Conservation (phyloP, 768 basidiomycete genomes). For the Candolleomyces efflorescens region DNA sequence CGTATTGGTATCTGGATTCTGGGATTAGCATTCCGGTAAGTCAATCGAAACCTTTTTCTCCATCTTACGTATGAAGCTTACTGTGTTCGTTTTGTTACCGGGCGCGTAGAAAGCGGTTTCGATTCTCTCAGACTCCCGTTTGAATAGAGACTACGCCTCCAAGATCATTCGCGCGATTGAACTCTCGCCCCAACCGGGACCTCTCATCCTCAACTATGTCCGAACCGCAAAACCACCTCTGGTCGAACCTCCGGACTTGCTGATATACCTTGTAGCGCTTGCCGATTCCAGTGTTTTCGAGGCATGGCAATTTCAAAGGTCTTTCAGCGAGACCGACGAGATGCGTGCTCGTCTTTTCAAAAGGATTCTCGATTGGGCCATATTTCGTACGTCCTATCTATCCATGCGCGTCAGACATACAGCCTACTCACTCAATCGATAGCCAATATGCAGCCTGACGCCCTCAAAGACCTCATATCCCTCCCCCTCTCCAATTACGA, state of each 20-base stretch:
- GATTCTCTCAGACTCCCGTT: slow-evolving; percentile 66
- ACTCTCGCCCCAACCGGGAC: slow-evolving; percentile 39
- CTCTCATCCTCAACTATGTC: slow-evolving; percentile 68
- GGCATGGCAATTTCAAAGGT: slow-evolving; percentile 74
- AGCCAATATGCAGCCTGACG: slow-evolving; percentile 57
- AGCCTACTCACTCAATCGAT: too few species aligned
- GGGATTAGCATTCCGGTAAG: slow-evolving; percentile 62
- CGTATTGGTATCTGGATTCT: slow-evolving; percentile 80
- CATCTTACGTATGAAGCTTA: neutral
- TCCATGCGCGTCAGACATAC: neutral
- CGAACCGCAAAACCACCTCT: slow-evolving; percentile 71
- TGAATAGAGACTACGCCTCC: slow-evolving; percentile 73
- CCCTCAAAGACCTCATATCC: slow-evolving; percentile 58
- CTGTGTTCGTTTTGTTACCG: neutral
- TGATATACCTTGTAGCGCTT: slow-evolving; percentile 65
- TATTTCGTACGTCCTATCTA: slow-evolving; percentile 52
- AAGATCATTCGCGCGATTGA: slow-evolving; percentile 72
- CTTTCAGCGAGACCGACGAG: slow-evolving; percentile 56
- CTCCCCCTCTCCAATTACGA: slow-evolving; percentile 67
- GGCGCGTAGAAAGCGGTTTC: slow-evolving; percentile 58
- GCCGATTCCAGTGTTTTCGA: slow-evolving; percentile 60
- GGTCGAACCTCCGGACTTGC: slow-evolving; percentile 64
- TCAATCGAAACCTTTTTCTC: slow-evolving; percentile 13
- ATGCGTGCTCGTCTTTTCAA: slow-evolving; percentile 51
- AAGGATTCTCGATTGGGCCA: slow-evolving; percentile 63